phyloP scores from a whole-genome alignment of 116 monocot genomes.

The Phalaenopsis hybrid region DNA sequence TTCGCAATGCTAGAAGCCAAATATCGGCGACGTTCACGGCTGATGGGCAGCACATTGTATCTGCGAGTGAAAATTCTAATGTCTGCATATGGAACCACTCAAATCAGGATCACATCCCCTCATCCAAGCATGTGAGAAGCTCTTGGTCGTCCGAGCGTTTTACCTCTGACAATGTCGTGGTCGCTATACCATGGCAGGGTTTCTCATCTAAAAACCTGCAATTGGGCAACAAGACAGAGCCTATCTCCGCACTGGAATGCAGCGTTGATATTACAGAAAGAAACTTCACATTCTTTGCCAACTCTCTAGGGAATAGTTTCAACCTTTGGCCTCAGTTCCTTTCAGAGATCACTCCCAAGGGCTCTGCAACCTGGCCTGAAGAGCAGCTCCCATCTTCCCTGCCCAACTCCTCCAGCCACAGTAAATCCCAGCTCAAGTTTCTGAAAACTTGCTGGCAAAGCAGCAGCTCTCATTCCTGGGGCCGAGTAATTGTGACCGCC shows the following conservation, averaged over 20 bases:
- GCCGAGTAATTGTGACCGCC: conserved; percentile 48
- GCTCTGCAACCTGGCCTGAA: conserved; percentile 93
- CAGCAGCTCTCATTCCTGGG: conserved; percentile 61
- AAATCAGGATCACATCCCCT: conserved; percentile 17
- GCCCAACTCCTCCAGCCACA: conserved; percentile 8
- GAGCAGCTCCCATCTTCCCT: conserved; percentile 61
- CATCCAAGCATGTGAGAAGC: conserved; percentile 29
- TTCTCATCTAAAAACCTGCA: not conserved
- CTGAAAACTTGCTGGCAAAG: conserved; percentile 33
- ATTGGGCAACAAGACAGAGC: not conserved
- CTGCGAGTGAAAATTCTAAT: conserved; percentile 81
- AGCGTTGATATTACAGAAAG: not conserved
- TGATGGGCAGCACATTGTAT: conserved; percentile 61
- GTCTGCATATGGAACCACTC: conserved; percentile 65
- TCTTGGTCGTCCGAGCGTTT: conserved; percentile 58
- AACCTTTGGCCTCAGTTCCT: conserved; percentile 37
- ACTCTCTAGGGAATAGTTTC: conserved; percentile 14
- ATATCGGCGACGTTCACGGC: conserved; percentile 77
- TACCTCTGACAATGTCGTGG: conserved; percentile 39
- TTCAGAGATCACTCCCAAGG: conserved; percentile 35
- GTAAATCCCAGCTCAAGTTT: conserved; percentile 45
- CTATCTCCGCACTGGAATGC: not conserved
- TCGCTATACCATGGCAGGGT: conserved; percentile 77
- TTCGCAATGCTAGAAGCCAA: conserved; percentile 48
- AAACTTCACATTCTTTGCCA: conserved; percentile 6